Evolutionary conservation across 345 rosid species (phyloP), one percentile per base, ranked within the genome.

Genomic region (Populus nigra): DNA sequence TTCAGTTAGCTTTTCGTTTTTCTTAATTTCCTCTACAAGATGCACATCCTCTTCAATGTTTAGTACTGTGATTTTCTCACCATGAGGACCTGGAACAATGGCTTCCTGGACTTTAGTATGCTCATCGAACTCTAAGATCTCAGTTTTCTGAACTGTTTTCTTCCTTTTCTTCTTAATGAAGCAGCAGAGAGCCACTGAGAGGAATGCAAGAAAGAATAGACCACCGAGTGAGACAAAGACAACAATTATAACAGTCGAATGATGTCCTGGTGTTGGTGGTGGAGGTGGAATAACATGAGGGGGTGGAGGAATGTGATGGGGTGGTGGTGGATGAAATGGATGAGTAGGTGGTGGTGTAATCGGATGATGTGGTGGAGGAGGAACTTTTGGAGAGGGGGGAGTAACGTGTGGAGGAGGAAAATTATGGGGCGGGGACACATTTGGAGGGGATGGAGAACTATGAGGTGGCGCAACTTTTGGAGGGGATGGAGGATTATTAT

Each of bases 201-300:
- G 86, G 85, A 88, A 88, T 39, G 91, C 90, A 53, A 91, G 87
- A 69, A 89, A 82, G 75, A 89, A 87, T 17, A 89, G 82, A 31
- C 93, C 84, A 41, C 94, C 93, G 7, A 89, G 87, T 61, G 92
- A 89, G 49, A 88, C 88, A 73, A 91, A 86, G 68, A 88, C 83
- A 45, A 91, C 77, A 65, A 89, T n/a, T 76, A 88, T 84, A 69
- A 88, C 82, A 22, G 88, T 83, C 69, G 88, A 78, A 80, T 88
- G 88, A 75, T 87, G 88, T 20, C 89, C 88, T 50, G 90, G 90
- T 61, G 85, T 1, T 50, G 91, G 83, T 4, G 90, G 73, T 16
- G 84, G 84, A 49, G 87, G 87, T 29, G 90, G 88, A 83, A 79
- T 62, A 47, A 78, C 47, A 81, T 84, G 88, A 71, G 93, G 85